Evolutionary conservation across 768 basidiomycete genomes (phyloP).

Genomic region (Cubamyces sp.): DNA sequence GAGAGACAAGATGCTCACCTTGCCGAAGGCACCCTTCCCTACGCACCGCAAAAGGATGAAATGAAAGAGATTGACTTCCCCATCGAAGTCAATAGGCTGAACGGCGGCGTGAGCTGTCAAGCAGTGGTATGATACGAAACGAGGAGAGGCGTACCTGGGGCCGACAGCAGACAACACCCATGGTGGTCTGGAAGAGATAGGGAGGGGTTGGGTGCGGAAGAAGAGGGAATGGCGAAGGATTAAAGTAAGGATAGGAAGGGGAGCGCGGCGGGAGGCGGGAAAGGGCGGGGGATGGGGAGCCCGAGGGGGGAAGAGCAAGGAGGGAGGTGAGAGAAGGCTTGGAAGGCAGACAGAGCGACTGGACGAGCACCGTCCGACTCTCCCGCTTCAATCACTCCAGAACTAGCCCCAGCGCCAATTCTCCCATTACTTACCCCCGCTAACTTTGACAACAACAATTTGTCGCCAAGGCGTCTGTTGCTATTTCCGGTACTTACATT

Average conservation of each 20-base stretch:
- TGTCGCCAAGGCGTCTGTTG: conserved; percentile 5
- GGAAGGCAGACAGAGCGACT: neutral
- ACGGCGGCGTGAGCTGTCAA: conserved; percentile 1
- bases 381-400: conserved; percentile 7
- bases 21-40: conserved; percentile 99
- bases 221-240: conserved; percentile 10
- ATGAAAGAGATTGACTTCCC: conserved; percentile 95
- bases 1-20: conserved; percentile 57
- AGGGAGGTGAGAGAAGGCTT: conserved; percentile 19
- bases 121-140: neutral
- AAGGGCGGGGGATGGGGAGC: conserved; percentile 19
- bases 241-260: conserved; percentile 15
- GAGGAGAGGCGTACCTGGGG: conserved; percentile 57
- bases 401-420: conserved; percentile 5
- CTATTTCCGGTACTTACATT: conserved; percentile 15
- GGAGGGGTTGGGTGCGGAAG: conserved; percentile 13
- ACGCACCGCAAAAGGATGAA: conserved; percentile 94
- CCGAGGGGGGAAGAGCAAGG: conserved; percentile 20
- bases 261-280: conserved; percentile 5
- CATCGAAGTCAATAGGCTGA: conserved; percentile 94
- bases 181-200: conserved; percentile 37
- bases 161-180: conserved; percentile 89
- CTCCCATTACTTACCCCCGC: too few species aligned
- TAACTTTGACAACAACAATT: neutral
- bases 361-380: neutral